Evolutionary conservation across 2,329 filamentous ascomycete species (phyloP), one percentile per base, ranked within the genome.

Genomic region (Coleophoma eucalyptorum): DNA sequence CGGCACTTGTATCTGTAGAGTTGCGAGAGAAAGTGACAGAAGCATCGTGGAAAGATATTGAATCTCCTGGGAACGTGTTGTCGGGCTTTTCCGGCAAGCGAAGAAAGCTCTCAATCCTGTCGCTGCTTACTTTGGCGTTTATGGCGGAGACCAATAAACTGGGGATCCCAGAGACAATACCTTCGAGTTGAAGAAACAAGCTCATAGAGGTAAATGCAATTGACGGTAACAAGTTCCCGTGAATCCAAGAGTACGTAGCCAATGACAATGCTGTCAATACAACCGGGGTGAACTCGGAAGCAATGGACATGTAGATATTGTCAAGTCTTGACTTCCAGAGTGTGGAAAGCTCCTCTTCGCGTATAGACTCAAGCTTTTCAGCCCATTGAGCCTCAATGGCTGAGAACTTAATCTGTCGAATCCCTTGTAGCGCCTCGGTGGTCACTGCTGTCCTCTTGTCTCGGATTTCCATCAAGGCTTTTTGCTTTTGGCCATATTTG

Each of bases 321-420:
- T 77, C 79, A 44, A 77, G 61, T 59, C 89, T 91, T 2, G 83
- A 78, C 35, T 72, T 75, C 81, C 86, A 89, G 33, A 89, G 77
- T 19, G 80, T 80, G 4, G 69, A 67, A 10, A 93, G 75, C 63
- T 93, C 89, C 42, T 76, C 79, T 41, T 84, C 78, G 60, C 89
- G 76, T 6, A 84, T 79, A 54, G 77, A 66, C 54, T 76, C 67
- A 63, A 94, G 88, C 53, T 84, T 87, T 15, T 76, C 73, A 64
- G 90, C 81, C 89, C 89, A 93, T 57, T 87, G 81, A 18, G 73
- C 70, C 65, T 93, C 89, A 2, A 90, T 69, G 1, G 89, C 89
- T 0, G 87, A 87, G 59, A 93, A 91, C 62, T 93, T 94, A 69
- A 94, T 90, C 66, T 94, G 89, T 1, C 88, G 81, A 56, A 93